Evolutionary conservation across 768 basidiomycete genomes (phyloP).

Genomic region (Pulveroboletus ravenelii): DNA sequence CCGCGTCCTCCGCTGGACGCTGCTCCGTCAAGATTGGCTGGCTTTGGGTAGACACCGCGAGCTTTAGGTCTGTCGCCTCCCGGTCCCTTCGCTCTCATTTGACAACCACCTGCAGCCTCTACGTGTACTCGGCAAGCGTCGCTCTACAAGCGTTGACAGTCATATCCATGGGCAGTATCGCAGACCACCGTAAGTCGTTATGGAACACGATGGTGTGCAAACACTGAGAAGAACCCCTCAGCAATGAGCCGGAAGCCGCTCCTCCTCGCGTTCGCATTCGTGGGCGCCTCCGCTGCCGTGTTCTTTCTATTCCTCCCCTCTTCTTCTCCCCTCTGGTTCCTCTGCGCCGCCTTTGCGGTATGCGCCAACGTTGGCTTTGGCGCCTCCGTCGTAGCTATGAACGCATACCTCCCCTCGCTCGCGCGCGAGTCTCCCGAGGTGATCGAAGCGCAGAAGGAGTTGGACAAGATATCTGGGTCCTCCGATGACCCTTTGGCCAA

Average conservation of each 20-base stretch:
- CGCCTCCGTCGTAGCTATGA: conserved; percentile 82
- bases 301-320: conserved; percentile 74
- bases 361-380: conserved; percentile 85
- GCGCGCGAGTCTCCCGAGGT: conserved; percentile 66
- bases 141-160: conserved; percentile 90
- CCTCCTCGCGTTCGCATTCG: conserved; percentile 66
- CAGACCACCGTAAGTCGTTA: conserved; percentile 73
- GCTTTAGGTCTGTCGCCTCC: conserved; percentile 64
- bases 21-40: conserved; percentile 83
- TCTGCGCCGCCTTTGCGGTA: conserved; percentile 66
- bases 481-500: neutral
- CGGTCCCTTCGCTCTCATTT: neutral
- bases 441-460: conserved; percentile 33
- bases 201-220: too few species aligned
- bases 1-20: conserved; percentile 36
- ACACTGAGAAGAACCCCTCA: conserved; percentile 25
- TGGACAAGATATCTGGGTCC: conserved; percentile 9
- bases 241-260: conserved; percentile 72
- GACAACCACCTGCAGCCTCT: conserved; percentile 49
- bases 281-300: conserved; percentile 65
- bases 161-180: conserved; percentile 89
- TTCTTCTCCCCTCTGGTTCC: conserved; percentile 61
- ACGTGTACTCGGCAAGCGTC: conserved; percentile 84
- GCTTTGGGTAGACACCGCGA: conserved; percentile 86
- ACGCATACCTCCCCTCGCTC: conserved; percentile 77